phyloP scores from a whole-genome alignment of 2,329 filamentous ascomycete genomes.

The Pestalotiopsis sp. region DNA sequence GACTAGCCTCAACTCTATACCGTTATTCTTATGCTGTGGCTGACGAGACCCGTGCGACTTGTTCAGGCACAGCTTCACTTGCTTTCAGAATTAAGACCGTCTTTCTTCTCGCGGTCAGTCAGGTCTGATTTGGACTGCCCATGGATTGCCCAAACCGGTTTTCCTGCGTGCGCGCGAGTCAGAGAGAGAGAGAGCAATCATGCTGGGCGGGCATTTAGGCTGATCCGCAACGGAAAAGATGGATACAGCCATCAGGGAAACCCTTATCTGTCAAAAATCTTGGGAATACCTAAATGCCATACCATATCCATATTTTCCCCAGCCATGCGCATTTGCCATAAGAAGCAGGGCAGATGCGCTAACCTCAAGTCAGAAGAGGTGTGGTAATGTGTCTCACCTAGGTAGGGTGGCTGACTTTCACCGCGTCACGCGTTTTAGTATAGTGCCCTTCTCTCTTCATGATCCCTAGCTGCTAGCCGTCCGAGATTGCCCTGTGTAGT shows the following conservation, averaged over 20 bases:
- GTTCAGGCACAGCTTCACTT: neutral
- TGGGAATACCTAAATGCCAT: slow-evolving; percentile 6
- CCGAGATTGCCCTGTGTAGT: slow-evolving; percentile 22
- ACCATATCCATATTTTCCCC: slow-evolving; percentile 12
- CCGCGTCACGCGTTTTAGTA: slow-evolving; percentile 30
- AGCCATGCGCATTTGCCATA: slow-evolving; percentile 20
- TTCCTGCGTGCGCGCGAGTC: neutral
- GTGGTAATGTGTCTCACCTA: slow-evolving; percentile 34
- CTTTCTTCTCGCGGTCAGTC: neutral
- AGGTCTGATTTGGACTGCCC: neutral
- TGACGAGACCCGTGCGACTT: neutral
- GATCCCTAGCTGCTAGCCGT: slow-evolving; percentile 16
- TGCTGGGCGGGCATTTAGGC: neutral
- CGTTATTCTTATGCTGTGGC: neutral
- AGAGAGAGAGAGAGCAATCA: slow-evolving; percentile 5
- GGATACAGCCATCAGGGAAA: neutral
- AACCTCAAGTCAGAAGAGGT: slow-evolving; percentile 18
- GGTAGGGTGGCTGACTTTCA: slow-evolving; percentile 32
- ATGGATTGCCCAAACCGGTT: neutral
- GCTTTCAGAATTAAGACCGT: neutral
- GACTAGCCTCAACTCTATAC: slow-evolving; percentile 6
- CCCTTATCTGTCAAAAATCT: slow-evolving; percentile 6
- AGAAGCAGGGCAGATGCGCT: neutral
- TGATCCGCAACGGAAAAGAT: slow-evolving; percentile 3
- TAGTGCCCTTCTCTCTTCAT: slow-evolving; percentile 23